phyloP scores from a whole-genome alignment of 202 grass and related monocot genomes.

The Panicum virgatum region DNA sequence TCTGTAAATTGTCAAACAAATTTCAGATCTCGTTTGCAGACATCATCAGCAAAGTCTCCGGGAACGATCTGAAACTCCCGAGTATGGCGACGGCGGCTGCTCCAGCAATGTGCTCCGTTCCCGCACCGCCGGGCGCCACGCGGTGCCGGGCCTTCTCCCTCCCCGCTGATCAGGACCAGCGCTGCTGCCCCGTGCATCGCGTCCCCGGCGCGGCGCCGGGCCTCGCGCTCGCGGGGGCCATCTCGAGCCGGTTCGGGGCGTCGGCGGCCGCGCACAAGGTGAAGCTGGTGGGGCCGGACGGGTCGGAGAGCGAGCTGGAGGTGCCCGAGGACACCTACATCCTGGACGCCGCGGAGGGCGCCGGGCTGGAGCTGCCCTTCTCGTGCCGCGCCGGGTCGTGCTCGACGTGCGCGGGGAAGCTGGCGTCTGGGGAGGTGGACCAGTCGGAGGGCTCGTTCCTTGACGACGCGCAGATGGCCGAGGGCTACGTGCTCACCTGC shows the following conservation, averaged over 20 bases:
- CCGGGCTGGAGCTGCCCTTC: constrained; percentile 70
- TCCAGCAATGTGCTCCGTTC: not conserved
- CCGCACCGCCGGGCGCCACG: not conserved
- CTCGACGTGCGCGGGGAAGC: constrained; percentile 69
- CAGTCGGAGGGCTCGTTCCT: constrained; percentile 81
- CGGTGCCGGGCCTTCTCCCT: not conserved
- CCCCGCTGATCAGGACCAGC: not conserved
- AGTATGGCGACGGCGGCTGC: constrained; percentile 15
- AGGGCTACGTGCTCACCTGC: constrained; percentile 72
- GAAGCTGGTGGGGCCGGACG: constrained; percentile 62
- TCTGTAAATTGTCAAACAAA: no score
- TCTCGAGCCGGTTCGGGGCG: constrained; percentile 33
- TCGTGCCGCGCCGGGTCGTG: constrained; percentile 69
- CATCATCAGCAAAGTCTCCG: no score
- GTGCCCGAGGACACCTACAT: constrained; percentile 68
- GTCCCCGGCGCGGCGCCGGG: no score
- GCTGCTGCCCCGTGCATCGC: not conserved
- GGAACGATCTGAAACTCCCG: not conserved
- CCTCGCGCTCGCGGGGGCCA: not conserved
- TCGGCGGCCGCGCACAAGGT: constrained; percentile 53
- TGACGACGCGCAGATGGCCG: constrained; percentile 51
- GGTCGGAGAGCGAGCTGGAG: constrained; percentile 58
- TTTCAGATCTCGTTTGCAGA: not conserved
- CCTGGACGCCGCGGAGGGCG: no score
- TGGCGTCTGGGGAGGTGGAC: constrained; percentile 65